Evolutionary conservation across 2,329 filamentous ascomycete genomes (phyloP).

Genomic region (Teratosphaeriaceae sp.): DNA sequence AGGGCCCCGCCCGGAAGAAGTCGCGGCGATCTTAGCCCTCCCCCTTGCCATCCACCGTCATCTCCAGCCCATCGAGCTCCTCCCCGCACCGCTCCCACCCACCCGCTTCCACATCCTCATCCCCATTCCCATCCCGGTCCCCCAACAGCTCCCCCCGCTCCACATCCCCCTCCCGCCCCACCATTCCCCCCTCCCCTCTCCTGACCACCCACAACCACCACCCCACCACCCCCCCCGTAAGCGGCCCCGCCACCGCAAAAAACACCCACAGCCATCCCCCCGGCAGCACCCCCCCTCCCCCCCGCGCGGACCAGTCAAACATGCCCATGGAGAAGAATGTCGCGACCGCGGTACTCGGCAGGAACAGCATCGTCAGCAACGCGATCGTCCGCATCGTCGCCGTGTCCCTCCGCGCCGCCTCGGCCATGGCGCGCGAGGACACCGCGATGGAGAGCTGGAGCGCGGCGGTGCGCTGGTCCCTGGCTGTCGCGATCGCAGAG

Average conservation of each 20-base stretch:
- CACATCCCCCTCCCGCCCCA: neutral
- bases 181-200: neutral
- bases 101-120: neutral
- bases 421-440: slow-evolving; percentile 1
- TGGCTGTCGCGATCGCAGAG: neutral
- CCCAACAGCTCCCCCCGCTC: neutral
- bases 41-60: no score
- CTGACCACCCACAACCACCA: neutral
- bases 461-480: slow-evolving; percentile 2
- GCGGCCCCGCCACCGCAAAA: slow-evolving; percentile 6
- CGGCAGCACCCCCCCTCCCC: neutral
- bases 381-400: slow-evolving; percentile 12
- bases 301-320: slow-evolving; percentile 6
- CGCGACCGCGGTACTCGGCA: slow-evolving; percentile 10
- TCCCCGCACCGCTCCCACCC: no score
- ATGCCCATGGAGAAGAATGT: slow-evolving; percentile 12
- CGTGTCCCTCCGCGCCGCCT: slow-evolving; percentile 6
- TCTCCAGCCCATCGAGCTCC: no score
- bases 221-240: slow-evolving; percentile 1
- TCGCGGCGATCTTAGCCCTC: no score
- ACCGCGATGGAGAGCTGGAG: slow-evolving; percentile 4
- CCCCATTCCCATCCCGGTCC: neutral
- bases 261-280: slow-evolving; percentile 7
- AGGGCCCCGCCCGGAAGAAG: no score
- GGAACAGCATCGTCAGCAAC: slow-evolving; percentile 10